These are phyloP conservation scores for Dendrobium catenatum DNA, from an alignment of 106 monocot genomes.

Conservation along the genomic window DNA sequence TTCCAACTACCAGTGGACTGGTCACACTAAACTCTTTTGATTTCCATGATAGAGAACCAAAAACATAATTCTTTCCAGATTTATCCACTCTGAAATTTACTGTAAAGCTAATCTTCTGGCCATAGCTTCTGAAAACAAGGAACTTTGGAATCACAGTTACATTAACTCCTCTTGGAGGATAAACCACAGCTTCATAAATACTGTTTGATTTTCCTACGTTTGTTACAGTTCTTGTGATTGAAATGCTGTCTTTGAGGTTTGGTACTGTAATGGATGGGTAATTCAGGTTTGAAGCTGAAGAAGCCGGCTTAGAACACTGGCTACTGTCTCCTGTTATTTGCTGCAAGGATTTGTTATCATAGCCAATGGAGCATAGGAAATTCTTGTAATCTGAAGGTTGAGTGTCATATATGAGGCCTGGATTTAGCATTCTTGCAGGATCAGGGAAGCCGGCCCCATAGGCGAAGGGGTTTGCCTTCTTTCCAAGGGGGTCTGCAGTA, in stretches of 20 bases:
- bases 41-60: constrained; percentile 72
- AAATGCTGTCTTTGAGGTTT: constrained; percentile 32
- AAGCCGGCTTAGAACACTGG: constrained; percentile 17
- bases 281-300: constrained; percentile 52
- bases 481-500: constrained; percentile 52
- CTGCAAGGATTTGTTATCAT: constrained; percentile 42
- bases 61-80: constrained; percentile 44
- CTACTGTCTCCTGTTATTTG: constrained; percentile 58
- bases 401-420: constrained; percentile 72
- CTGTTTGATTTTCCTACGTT: constrained; percentile 61
- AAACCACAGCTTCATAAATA: constrained; percentile 39
- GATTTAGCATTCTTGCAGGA: constrained; percentile 49
- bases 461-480: constrained; percentile 66
- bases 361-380: constrained; percentile 82
- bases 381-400: constrained; percentile 51
- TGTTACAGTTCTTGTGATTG: constrained; percentile 54
- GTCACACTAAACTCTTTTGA: constrained; percentile 24
- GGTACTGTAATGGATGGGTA: constrained; percentile 76
- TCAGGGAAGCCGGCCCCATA: constrained; percentile 72
- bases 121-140: constrained; percentile 48
- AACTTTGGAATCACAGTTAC: constrained; percentile 59
- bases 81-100: constrained; percentile 35
- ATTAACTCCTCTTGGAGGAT: constrained; percentile 41
- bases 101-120: constrained; percentile 50
- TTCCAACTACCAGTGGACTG: constrained; percentile 58